These are phyloP conservation scores for Aspergillus persii DNA, from an alignment of 2,329 filamentous ascomycete species.

Conservation along the genomic window DNA sequence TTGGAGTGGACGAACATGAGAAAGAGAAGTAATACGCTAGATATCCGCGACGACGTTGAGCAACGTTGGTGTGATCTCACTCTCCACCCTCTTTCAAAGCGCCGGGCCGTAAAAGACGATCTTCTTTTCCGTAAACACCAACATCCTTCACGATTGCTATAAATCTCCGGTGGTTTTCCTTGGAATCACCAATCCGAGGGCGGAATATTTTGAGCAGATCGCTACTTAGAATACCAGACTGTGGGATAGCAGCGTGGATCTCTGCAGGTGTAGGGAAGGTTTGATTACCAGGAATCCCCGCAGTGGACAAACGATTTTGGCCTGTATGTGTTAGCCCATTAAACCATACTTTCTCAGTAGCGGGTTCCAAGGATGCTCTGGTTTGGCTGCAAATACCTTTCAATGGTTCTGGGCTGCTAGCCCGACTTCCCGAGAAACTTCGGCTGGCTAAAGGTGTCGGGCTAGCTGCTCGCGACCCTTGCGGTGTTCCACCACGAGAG, in stretches of 20 bases:
- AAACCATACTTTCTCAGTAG: neutral
- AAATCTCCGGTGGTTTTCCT: slow-evolving; percentile 42
- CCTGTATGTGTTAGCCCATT: slow-evolving; percentile 12
- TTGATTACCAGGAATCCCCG: slow-evolving; percentile 23
- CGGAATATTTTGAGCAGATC: slow-evolving; percentile 46
- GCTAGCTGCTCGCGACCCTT: slow-evolving; percentile 50
- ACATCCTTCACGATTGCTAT: slow-evolving; percentile 47
- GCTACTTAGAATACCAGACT: slow-evolving; percentile 44
- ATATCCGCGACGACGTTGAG: neutral
- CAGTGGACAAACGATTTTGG: slow-evolving; percentile 31
- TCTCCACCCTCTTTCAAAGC: slow-evolving; percentile 29
- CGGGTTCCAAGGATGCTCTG: neutral
- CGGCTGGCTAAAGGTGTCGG: slow-evolving; percentile 35
- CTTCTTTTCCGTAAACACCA: slow-evolving; percentile 43
- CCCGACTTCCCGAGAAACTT: slow-evolving; percentile 35
- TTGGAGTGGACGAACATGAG: neutral
- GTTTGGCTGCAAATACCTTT: slow-evolving; percentile 23
- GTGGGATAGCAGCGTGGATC: slow-evolving; percentile 47
- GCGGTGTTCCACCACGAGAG: slow-evolving; percentile 44
- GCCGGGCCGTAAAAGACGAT: slow-evolving; percentile 41
- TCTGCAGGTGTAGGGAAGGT: slow-evolving; percentile 47
- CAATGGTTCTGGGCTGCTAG: slow-evolving; percentile 39
- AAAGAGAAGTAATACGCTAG: neutral
- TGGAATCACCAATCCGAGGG: slow-evolving; percentile 41
- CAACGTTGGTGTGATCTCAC: neutral